Conservation (phyloP, 495 filamentous ascomycete species). For the Articulospora tetracladia region DNA sequence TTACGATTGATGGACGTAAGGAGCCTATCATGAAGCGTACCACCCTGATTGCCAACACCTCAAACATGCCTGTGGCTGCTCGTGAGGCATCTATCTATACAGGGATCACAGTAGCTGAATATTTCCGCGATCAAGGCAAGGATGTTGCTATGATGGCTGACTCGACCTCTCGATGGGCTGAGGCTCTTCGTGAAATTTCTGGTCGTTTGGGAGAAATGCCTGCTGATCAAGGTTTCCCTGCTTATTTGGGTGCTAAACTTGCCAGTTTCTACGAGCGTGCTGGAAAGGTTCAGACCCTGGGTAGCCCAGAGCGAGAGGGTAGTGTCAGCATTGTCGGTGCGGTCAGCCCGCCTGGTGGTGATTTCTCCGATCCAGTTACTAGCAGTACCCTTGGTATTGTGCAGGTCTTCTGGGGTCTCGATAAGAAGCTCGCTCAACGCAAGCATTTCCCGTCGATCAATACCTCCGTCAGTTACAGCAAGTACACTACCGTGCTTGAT, state of each 20-base stretch:
- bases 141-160: slow-evolving; percentile 99
- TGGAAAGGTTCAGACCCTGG: slow-evolving; percentile 78
- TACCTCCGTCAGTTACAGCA: slow-evolving; percentile 92
- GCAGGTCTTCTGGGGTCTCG: slow-evolving; percentile 99
- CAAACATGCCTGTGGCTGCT: slow-evolving; percentile 99
- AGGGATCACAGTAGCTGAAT: slow-evolving; percentile 95
- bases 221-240: slow-evolving; percentile 98
- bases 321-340: slow-evolving; percentile 98
- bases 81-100: slow-evolving; percentile 99
- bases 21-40: slow-evolving; percentile 99
- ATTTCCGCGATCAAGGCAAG: slow-evolving; percentile 98
- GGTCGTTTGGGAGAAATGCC: slow-evolving; percentile 99
- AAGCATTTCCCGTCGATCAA: slow-evolving; percentile 99
- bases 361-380: slow-evolving; percentile 99
- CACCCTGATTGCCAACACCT: slow-evolving; percentile 96
- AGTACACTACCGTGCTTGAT: slow-evolving; percentile 85
- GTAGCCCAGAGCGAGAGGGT: slow-evolving; percentile 81
- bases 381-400: slow-evolving; percentile 93
- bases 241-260: slow-evolving; percentile 93
- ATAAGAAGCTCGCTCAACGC: slow-evolving; percentile 98
- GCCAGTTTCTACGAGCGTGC: slow-evolving; percentile 99
- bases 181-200: slow-evolving; percentile 97
- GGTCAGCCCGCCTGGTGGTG: slow-evolving; percentile 94
- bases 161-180: slow-evolving; percentile 97
- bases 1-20: slow-evolving; percentile 84